These are phyloP conservation scores for Colletotrichum sp. DNA, from an alignment of 2,329 filamentous ascomycete genomes.

Conservation along the genomic window DNA sequence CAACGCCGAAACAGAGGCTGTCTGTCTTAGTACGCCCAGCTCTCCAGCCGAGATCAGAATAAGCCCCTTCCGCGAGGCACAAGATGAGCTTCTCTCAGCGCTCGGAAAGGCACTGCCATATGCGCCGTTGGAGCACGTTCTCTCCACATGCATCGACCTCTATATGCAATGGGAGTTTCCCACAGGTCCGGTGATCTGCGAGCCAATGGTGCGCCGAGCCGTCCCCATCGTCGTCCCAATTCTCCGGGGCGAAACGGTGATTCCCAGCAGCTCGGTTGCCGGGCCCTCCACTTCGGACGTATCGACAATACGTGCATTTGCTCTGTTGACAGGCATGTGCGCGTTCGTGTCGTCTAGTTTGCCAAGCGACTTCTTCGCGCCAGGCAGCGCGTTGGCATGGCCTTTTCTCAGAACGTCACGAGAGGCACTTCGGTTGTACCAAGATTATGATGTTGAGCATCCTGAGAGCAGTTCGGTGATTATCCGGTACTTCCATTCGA, in stretches of 20 bases:
- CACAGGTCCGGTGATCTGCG: conserved; percentile 1
- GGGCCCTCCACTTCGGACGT: not conserved
- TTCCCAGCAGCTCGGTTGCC: not conserved
- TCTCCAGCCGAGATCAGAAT: rapidly evolving
- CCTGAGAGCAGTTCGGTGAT: conserved; percentile 47
- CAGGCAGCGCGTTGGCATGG: conserved; percentile 39
- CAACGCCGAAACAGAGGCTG: rapidly evolving
- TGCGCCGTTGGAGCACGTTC: not conserved
- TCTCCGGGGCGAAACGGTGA: not conserved
- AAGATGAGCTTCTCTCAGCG: not conserved
- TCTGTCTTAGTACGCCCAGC: rapidly evolving
- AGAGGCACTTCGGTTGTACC: conserved; percentile 39
- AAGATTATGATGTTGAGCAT: conserved; percentile 45
- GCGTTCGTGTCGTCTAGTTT: conserved; percentile 47
- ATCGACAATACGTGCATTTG: conserved; percentile 32
- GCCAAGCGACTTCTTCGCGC: conserved; percentile 42
- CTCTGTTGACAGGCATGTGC: conserved; percentile 48
- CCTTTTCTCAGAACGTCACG: conserved; percentile 44
- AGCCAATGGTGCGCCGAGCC: not conserved
- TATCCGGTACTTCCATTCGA: conserved; percentile 51
- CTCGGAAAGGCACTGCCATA: not conserved
- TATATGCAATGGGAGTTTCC: conserved; percentile 7
- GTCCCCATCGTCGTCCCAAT: not conserved
- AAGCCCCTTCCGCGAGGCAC: not conserved
- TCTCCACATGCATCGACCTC: not conserved